Conservation (phyloP, 2,329 filamentous ascomycete genomes). For the Sporothrix luriei region DNA sequence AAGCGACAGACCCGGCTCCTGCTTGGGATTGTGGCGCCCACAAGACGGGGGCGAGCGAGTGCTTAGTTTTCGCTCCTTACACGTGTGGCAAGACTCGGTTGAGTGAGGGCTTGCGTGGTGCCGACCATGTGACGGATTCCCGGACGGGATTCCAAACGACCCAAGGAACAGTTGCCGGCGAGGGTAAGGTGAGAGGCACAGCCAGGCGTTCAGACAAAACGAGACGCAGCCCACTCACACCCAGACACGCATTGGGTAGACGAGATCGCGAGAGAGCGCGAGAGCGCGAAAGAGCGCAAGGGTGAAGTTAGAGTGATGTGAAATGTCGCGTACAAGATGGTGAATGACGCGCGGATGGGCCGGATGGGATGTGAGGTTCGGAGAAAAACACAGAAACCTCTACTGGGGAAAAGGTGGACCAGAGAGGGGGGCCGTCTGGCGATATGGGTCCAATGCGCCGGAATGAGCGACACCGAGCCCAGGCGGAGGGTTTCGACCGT, state of each 20-base stretch:
- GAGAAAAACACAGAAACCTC: background rate
- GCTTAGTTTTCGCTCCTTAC: constrained; percentile 21
- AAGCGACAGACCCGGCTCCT: constrained; percentile 3
- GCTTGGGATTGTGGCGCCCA: constrained; percentile 10
- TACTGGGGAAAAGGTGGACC: background rate
- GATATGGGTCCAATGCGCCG: constrained; percentile 9
- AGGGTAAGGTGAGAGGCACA: background rate
- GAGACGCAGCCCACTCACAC: constrained; percentile 23
- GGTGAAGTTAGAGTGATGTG: background rate
- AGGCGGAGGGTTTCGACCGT: constrained; percentile 16
- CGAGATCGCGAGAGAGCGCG: constrained; percentile 12
- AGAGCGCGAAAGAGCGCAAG: constrained; percentile 18
- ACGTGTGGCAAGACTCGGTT: constrained; percentile 24
- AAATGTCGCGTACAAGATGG: constrained; percentile 15
- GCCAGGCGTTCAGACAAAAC: background rate
- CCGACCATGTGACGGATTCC: constrained; percentile 12
- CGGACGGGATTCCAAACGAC: constrained; percentile 20
- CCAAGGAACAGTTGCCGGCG: background rate
- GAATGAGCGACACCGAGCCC: constrained; percentile 7
- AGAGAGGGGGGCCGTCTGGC: background rate
- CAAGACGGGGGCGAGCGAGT: background rate
- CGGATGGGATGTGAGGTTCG: constrained; percentile 20
- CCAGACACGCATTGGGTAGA: background rate
- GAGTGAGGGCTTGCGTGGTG: background rate
- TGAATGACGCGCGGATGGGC: constrained; percentile 18